Conservation (phyloP, 208 protist genomes). For the Trypanosoma caninum region DNA sequence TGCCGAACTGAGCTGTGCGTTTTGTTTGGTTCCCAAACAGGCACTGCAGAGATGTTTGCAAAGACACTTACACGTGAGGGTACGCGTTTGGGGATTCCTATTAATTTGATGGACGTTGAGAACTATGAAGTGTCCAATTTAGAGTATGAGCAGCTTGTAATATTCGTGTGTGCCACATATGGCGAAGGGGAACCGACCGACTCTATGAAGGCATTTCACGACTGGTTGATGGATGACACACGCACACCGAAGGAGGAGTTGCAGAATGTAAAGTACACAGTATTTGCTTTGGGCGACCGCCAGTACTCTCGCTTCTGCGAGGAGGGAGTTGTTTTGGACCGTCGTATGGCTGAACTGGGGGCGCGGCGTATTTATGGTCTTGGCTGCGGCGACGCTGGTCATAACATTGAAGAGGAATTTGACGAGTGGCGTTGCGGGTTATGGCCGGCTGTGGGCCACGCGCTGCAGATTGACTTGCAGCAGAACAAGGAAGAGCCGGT, state of each 20-base stretch:
- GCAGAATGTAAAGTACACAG: slow-evolving; percentile 70
- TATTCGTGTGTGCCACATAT: slow-evolving; percentile 87
- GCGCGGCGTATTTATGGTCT: slow-evolving; percentile 79
- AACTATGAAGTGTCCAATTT: slow-evolving; percentile 58
- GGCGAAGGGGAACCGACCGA: slow-evolving; percentile 91
- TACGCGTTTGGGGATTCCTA: slow-evolving; percentile 58
- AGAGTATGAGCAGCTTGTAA: slow-evolving; percentile 61
- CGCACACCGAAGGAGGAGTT: slow-evolving; percentile 61
- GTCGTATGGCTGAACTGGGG: slow-evolving; percentile 84
- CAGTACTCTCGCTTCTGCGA: slow-evolving; percentile 91
- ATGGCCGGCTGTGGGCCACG: slow-evolving; percentile 76
- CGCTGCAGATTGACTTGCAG: slow-evolving; percentile 75
- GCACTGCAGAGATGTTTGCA: slow-evolving; percentile 88
- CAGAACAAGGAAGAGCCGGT: slow-evolving; percentile 61
- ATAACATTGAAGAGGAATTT: slow-evolving; percentile 85
- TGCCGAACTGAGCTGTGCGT: slow-evolving; percentile 57
- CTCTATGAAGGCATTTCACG: slow-evolving; percentile 85
- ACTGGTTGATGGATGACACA: slow-evolving; percentile 76
- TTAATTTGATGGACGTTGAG: slow-evolving; percentile 57
- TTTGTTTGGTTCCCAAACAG: slow-evolving; percentile 87
- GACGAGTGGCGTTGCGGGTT: slow-evolving; percentile 81
- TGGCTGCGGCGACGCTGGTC: slow-evolving; percentile 70
- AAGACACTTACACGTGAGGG: slow-evolving; percentile 78
- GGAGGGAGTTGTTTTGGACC: slow-evolving; percentile 83
- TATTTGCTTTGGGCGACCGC: slow-evolving; percentile 88